Evolutionary conservation across 208 protist genomes (phyloP).

Genomic region (Phytomonas francai): DNA sequence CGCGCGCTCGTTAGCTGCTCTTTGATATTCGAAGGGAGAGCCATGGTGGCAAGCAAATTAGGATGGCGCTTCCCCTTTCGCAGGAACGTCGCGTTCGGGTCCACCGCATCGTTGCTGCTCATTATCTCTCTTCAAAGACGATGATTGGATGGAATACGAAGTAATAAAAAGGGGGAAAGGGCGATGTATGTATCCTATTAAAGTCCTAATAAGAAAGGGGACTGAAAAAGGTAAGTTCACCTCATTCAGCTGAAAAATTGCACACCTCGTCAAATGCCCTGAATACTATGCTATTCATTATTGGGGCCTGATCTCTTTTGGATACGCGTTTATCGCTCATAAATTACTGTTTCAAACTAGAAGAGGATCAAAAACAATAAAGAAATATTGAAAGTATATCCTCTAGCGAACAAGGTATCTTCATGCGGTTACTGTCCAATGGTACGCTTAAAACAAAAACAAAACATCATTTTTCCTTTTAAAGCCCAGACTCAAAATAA

Average conservation of each 20-base stretch:
- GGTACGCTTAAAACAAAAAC: no score
- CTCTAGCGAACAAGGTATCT: not conserved
- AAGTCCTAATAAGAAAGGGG: not conserved
- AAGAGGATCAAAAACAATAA: not conserved
- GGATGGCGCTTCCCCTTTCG: slow-evolving; percentile 33
- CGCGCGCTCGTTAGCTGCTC: slow-evolving; percentile 12
- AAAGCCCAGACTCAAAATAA: not conserved
- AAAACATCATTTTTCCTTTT: slow-evolving; percentile 5
- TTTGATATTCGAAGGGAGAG: slow-evolving; percentile 20
- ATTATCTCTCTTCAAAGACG: not conserved
- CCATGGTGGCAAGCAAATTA: slow-evolving; percentile 26
- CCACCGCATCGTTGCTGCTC: not conserved
- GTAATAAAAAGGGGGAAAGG: not conserved
- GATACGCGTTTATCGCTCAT: not conserved
- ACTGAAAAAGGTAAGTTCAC: not conserved
- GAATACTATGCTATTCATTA: not conserved
- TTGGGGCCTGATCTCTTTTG: not conserved
- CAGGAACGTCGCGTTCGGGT: slow-evolving; percentile 16
- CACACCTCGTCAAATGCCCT: not conserved
- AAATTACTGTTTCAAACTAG: not conserved
- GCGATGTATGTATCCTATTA: not conserved
- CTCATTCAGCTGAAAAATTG: not conserved
- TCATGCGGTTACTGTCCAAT: not conserved
- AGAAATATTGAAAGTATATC: not conserved
- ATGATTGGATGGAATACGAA: slow-evolving; percentile 10